A percentile compares a stretch with the other conserved stretches of the same genome.
phyloP scores from a whole-genome alignment of 352 stramenopile species.

The Pythium sukuiense region DNA sequence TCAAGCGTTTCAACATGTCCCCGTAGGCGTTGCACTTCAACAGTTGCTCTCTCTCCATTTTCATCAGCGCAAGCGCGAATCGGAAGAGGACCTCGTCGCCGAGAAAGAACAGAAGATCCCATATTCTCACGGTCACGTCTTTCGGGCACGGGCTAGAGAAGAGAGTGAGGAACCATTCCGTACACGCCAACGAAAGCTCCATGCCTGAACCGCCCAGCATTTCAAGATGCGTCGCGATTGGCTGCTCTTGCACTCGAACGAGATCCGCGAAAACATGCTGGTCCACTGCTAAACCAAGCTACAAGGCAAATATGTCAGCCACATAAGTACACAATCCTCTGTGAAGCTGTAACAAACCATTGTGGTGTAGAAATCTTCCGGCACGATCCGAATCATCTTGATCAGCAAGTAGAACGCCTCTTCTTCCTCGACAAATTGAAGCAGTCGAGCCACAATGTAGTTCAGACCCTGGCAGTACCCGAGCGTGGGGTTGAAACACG shows the following conservation, averaged over 20 bases:
- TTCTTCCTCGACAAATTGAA: constrained; percentile 72
- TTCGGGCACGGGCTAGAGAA: constrained; percentile 80
- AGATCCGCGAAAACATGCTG: constrained; percentile 88
- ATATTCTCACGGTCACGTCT: constrained; percentile 77
- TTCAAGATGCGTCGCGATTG: constrained; percentile 62
- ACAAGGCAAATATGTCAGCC: neutral
- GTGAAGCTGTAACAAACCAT: constrained; percentile 51
- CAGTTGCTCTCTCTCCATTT: constrained; percentile 58
- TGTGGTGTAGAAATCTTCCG: constrained; percentile 87
- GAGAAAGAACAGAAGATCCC: constrained; percentile 83
- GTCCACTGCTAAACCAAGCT: constrained; percentile 84
- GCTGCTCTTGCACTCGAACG: constrained; percentile 70
- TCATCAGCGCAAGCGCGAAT: constrained; percentile 69
- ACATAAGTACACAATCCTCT: neutral
- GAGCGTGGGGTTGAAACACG: constrained; percentile 73
- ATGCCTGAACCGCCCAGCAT: constrained; percentile 79
- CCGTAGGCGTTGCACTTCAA: constrained; percentile 66
- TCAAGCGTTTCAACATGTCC: constrained; percentile 79
- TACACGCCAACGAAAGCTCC: constrained; percentile 85
- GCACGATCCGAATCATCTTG: constrained; percentile 74
- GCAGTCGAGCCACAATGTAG: constrained; percentile 78
- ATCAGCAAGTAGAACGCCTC: constrained; percentile 83
- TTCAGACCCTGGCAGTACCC: constrained; percentile 90
- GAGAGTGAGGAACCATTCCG: constrained; percentile 87
- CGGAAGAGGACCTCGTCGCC: constrained; percentile 83